A percentile compares a stretch with the other conserved stretches of the same genome.
phyloP scores from a whole-genome alignment of 352 stramenopile species.

The Phytophthora ohioensis region DNA sequence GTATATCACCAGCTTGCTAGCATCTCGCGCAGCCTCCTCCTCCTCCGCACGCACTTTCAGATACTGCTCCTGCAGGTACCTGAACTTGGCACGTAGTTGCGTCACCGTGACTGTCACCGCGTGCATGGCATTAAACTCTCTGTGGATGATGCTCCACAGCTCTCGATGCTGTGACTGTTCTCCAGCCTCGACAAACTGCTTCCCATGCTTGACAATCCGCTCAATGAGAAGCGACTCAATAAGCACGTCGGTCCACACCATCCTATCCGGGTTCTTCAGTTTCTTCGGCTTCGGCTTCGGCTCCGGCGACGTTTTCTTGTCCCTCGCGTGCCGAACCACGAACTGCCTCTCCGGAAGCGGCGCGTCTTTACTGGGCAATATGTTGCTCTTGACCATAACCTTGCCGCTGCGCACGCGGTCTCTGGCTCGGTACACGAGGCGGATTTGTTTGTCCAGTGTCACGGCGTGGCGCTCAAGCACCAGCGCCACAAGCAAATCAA shows the following conservation, averaged over 20 bases:
- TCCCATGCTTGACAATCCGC: slow-evolving; percentile 29
- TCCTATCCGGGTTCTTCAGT: slow-evolving; percentile 23
- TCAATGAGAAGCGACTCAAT: slow-evolving; percentile 36
- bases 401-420: slow-evolving; percentile 37
- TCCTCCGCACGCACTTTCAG: slow-evolving; percentile 20
- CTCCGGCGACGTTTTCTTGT: slow-evolving; percentile 22
- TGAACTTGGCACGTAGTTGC: slow-evolving; percentile 39
- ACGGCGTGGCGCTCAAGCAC: slow-evolving; percentile 35
- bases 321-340: slow-evolving; percentile 12
- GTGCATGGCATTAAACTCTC: slow-evolving; percentile 33
- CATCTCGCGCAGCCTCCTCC: slow-evolving; percentile 13
- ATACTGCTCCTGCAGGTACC: slow-evolving; percentile 37
- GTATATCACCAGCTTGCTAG: slow-evolving; percentile 32
- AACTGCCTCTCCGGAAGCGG: slow-evolving; percentile 27
- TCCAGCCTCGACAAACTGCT: slow-evolving; percentile 22
- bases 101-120: slow-evolving; percentile 20
- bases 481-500: slow-evolving; percentile 24
- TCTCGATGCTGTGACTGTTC: slow-evolving; percentile 22
- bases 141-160: slow-evolving; percentile 30
- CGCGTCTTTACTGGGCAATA: slow-evolving; percentile 23
- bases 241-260: slow-evolving; percentile 32
- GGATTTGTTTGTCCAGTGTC: slow-evolving; percentile 32
- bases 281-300: slow-evolving; percentile 13
- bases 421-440: slow-evolving; percentile 43
- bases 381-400: slow-evolving; percentile 4